Base-by-base conservation (phyloP, 768 basidiomycete species). In the Rhodosporidiobolus odoratus region DNA sequence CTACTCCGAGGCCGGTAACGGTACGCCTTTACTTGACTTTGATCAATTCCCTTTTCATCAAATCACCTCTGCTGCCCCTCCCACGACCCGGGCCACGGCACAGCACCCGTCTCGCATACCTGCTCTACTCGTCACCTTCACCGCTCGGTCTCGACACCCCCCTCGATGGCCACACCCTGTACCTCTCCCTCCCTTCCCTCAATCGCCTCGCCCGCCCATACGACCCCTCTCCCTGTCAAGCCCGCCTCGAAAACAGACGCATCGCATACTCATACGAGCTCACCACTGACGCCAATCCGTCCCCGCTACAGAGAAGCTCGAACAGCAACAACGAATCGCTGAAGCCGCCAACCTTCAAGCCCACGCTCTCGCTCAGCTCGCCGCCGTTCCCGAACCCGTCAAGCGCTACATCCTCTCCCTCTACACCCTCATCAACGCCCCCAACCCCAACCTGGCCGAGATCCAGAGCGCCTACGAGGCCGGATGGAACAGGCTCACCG, bases 401-500 rank as follows among this genome's bases (percentile, higher is more conserved):
- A 71, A 71, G 27, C 71, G 95, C 90, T 98, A 97, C 82, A 89
- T 98, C 77, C 86, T 95, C 10, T 90, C 91, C 76, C 96, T 98
- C 80, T 90, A 95, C 78, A 41, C 68, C 87, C 95, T 74, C 59
- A 66, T 74, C 84, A 89, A 93, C 30, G 90, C 97, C 43, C 83
- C 89, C 60, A 87, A 92, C 53, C 92, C 94, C 79, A 95, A 97
- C 80, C 85, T 96, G 4, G 83, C 87, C 8, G 90, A 93, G 76
- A 95, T 99, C 75, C 91, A 90, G 8, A 84, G 88, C 30, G 91
- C 93, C 61, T 99, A 99, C 78, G 94, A 97, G 82, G 21, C 43
- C 60, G 93, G 93, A 9, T 99, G 94, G 94, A 95, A 93, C 81
- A 88, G 90, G 72, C 87, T 94, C 78, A 96, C 95, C 0, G 91